These are phyloP conservation scores for Agarophyton chilense DNA, from an alignment of 23 red algal species.

Conservation along the genomic window DNA sequence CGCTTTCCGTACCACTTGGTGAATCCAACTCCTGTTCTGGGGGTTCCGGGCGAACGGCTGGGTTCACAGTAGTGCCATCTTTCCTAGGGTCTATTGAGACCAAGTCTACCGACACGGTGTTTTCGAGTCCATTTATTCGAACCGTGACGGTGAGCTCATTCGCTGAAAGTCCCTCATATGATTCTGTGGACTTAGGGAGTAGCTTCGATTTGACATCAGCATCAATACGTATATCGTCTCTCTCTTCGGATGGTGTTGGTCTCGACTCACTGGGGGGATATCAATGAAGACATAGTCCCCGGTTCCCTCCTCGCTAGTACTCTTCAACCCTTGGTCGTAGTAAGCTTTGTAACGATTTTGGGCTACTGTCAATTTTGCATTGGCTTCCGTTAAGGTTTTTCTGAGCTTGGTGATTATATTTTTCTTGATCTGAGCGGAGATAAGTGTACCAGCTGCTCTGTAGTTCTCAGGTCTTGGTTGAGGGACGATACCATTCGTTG, in stretches of 20 bases:
- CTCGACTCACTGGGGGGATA: not conserved
- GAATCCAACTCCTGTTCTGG: too few species aligned
- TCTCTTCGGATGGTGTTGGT: too few species aligned
- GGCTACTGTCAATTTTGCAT: not conserved
- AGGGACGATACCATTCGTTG: not conserved
- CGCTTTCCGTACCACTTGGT: too few species aligned
- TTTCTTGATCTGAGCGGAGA: too few species aligned
- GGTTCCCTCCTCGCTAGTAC: not conserved
- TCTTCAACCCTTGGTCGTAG: not conserved
- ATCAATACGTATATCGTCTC: too few species aligned
- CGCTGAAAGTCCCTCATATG: not conserved
- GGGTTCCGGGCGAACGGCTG: too few species aligned
- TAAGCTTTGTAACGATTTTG: conserved; percentile 5
- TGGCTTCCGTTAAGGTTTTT: conserved; percentile 1
- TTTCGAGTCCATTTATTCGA: not conserved
- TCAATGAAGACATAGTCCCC: conserved; percentile 4
- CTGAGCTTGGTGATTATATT: too few species aligned
- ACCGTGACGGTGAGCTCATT: not conserved
- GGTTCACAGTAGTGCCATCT: too few species aligned
- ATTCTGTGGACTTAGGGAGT: not conserved
- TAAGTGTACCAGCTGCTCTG: too few species aligned
- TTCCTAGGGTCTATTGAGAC: too few species aligned
- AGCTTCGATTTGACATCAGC: too few species aligned
- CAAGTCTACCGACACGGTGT: not conserved
- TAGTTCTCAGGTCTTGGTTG: not conserved